Evolutionary conservation across 179 eudicot species (phyloP).

Genomic region (Dionaea muscipula): DNA sequence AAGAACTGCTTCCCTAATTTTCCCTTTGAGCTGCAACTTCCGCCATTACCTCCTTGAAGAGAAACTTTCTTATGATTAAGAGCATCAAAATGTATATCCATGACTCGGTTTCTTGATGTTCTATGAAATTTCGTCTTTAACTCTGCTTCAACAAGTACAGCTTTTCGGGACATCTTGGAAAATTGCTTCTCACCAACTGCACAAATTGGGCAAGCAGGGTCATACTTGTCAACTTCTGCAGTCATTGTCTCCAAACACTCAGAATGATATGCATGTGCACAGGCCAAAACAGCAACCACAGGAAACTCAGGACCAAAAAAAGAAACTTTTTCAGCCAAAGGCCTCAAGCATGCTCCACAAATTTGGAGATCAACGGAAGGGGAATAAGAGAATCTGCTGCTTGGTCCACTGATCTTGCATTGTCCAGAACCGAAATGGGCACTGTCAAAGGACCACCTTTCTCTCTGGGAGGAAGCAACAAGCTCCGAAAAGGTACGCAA

Average conservation of each 20-base stretch:
- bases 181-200: constrained; percentile 17
- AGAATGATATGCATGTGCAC: constrained; percentile 22
- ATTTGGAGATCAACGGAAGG: constrained; percentile 45
- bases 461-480: constrained; percentile 45
- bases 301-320: constrained; percentile 13
- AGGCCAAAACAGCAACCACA: constrained; percentile 19
- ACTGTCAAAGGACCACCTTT: constrained; percentile 51
- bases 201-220: constrained; percentile 23
- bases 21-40: constrained; percentile 17
- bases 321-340: constrained; percentile 39
- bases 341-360: constrained; percentile 72
- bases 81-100: constrained; percentile 13
- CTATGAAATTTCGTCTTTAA: constrained; percentile 15
- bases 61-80: constrained; percentile 11
- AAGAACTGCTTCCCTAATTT: constrained; percentile 21
- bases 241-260: constrained; percentile 25
- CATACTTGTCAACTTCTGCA: constrained; percentile 14
- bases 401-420: constrained; percentile 37
- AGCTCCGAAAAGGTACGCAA: constrained; percentile 45
- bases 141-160: constrained; percentile 17
- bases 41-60: constrained; percentile 9
- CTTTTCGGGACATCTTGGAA: constrained; percentile 17
- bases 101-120: constrained; percentile 13
- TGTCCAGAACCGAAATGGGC: constrained; percentile 32
- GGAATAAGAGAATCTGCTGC: constrained; percentile 39